Evolutionary conservation across 306 rosid genomes (phyloP), one percentile per base, ranked within the genome.

Genomic region (Begonia fuchsioides): DNA sequence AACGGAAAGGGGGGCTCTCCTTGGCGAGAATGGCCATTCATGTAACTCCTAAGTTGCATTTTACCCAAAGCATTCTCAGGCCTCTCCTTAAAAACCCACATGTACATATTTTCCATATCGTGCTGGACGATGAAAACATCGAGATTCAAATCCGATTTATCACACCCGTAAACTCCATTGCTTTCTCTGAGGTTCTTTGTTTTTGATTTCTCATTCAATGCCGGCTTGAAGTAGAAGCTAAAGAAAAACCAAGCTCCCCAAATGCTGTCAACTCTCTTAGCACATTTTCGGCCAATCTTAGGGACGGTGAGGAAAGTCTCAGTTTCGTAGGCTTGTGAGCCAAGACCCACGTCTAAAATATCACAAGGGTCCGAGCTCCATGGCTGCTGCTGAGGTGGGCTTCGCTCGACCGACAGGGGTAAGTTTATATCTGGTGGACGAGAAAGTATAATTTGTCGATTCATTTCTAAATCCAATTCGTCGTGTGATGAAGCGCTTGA

Each of bases 211-310:
- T 83, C 93, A 45, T 62, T 75, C 77, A 83, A 38, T 1, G 79
- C 57, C 2, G 96, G 87, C 81, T 80, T 83, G 61, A 87, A 83
- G 79, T 87, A 87, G 64, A 80, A 87, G 35, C 87, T 83, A 50
- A 75, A 87, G 85, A 87, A 87, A 65, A 87, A 80, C 94, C 96
- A 87, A 56, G 96, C 96, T 38, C 96, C 96, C 96, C 94, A 87
- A 48, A 87, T 80, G 68, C 93, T 83, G 59, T 87, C 96, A 5
- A 75, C 35, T 9, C 96, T 76, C 70, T 87, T 87, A 9, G 80
- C 71, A 1, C 86, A 86, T 63, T 82, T 87, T 61, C 94, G 72
- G 19, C 83, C 96, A 54, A 60, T 75, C 74, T 82, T 87, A 15
- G 96, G 76, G 61, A 68, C 56, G n/a, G 53, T 71, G 12, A 76